Evolutionary conservation across 352 stramenopile genomes (phyloP).

Genomic region (Pythium sp.): DNA sequence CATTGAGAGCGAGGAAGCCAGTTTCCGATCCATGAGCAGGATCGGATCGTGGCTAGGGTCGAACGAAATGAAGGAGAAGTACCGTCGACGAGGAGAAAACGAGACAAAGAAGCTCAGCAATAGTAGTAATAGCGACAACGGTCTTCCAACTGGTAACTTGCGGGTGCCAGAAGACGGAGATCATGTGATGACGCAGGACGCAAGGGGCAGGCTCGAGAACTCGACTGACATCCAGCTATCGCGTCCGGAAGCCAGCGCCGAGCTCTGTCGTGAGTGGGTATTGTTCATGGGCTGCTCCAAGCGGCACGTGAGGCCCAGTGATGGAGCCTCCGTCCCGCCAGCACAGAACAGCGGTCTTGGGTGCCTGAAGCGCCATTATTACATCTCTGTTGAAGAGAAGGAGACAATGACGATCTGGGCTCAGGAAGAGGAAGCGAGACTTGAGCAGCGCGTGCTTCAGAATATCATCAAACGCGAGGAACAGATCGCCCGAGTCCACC

Average conservation of each 20-base stretch:
- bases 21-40: slow-evolving; percentile 62
- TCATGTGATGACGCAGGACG: slow-evolving; percentile 44
- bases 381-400: slow-evolving; percentile 67
- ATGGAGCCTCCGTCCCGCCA: slow-evolving; percentile 4
- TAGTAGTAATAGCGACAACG: background rate
- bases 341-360: slow-evolving; percentile 35
- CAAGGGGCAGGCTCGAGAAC: slow-evolving; percentile 15
- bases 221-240: slow-evolving; percentile 33
- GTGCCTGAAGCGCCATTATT: slow-evolving; percentile 74
- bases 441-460: slow-evolving; percentile 56
- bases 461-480: slow-evolving; percentile 65
- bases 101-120: slow-evolving; percentile 1
- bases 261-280: slow-evolving; percentile 72
- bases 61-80: slow-evolving; percentile 49
- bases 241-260: slow-evolving; percentile 32
- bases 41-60: slow-evolving; percentile 59
- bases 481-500: slow-evolving; percentile 33
- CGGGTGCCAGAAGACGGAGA: slow-evolving; percentile 31
- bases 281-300: slow-evolving; percentile 58
- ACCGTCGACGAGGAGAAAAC: slow-evolving; percentile 28
- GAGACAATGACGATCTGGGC: slow-evolving; percentile 53
- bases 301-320: background rate
- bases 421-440: slow-evolving; percentile 55
- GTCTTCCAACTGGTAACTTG: background rate
- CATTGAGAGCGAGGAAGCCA: slow-evolving; percentile 39